Conservation (phyloP, 129 eudicot genomes). For the Heracleum sosnowskyi region DNA sequence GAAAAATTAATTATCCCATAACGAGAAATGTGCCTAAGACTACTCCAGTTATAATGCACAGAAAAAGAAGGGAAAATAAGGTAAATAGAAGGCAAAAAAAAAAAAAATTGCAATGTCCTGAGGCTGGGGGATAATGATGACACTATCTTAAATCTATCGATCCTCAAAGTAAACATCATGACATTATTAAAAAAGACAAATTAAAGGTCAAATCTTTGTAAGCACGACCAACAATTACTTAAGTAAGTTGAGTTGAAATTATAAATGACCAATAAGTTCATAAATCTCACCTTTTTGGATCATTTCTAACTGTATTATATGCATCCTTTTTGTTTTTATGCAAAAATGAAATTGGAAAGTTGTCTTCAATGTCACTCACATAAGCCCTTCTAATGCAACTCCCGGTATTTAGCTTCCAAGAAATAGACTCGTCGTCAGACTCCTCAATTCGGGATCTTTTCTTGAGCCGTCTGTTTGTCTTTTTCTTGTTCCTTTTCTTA, state of each 20-base stretch:
- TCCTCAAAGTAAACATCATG: no score
- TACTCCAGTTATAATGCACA: no score
- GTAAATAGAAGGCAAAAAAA: no score
- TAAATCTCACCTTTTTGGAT: slow-evolving; percentile 35
- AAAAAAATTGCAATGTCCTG: no score
- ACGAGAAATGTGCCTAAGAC: no score
- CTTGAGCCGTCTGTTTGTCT: slow-evolving; percentile 27
- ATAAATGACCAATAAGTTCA: neutral
- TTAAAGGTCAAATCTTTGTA: no score
- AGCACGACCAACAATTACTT: neutral
- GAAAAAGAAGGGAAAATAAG: no score
- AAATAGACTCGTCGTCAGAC: slow-evolving; percentile 50
- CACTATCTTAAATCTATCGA: no score
- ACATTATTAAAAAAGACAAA: no score
- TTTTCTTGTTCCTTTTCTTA: slow-evolving; percentile 24
- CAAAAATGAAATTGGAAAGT: slow-evolving; percentile 35
- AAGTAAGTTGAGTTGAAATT: neutral
- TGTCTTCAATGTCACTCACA: slow-evolving; percentile 56
- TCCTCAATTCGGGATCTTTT: slow-evolving; percentile 42
- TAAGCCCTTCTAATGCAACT: slow-evolving; percentile 8
- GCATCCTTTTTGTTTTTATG: slow-evolving; percentile 26
- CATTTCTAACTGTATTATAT: slow-evolving; percentile 2
- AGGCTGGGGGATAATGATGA: no score
- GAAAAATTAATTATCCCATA: no score
- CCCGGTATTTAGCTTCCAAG: slow-evolving; percentile 13